phyloP scores from a whole-genome alignment of 306 rosid genomes.

The Gleditsia sinensis region DNA sequence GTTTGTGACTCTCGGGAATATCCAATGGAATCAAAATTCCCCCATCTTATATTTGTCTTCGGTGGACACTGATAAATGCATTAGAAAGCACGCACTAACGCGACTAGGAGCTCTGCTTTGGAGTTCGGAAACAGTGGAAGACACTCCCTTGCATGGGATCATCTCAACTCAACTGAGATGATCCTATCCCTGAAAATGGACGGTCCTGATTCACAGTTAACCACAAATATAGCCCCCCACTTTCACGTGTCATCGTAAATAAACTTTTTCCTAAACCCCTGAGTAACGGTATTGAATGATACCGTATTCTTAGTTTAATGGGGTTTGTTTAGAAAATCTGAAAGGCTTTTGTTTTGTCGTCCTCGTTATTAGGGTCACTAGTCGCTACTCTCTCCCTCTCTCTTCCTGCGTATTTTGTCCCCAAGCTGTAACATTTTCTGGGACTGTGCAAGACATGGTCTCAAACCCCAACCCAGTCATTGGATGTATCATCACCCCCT shows the following conservation, averaged over 20 bases:
- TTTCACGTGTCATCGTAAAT: no score
- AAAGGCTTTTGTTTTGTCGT: slow-evolving; percentile 51
- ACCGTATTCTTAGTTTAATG: neutral
- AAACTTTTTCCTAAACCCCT: no score
- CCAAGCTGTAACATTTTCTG: slow-evolving; percentile 56
- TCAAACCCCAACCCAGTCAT: slow-evolving; percentile 43
- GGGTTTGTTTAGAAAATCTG: slow-evolving; percentile 36
- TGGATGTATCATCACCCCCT: slow-evolving; percentile 37
- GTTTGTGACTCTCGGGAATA: neutral
- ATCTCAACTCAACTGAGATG: no score
- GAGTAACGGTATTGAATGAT: slow-evolving; percentile 31
- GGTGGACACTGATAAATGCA: no score
- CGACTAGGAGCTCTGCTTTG: no score
- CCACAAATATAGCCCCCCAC: no score
- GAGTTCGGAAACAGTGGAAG: no score
- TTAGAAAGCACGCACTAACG: no score
- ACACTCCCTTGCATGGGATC: no score
- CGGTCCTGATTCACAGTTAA: neutral
- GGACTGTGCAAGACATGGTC: slow-evolving; percentile 45
- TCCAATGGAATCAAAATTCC: neutral
- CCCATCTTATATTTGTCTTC: no score
- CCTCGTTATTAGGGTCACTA: slow-evolving; percentile 54
- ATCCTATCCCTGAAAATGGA: neutral
- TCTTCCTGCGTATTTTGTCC: slow-evolving; percentile 42
- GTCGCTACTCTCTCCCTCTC: slow-evolving; percentile 22